Percentiles rank a stretch among this genome's conserved stretches.
Conservation (phyloP, 345 rosid species). For the Combretum micranthum region DNA sequence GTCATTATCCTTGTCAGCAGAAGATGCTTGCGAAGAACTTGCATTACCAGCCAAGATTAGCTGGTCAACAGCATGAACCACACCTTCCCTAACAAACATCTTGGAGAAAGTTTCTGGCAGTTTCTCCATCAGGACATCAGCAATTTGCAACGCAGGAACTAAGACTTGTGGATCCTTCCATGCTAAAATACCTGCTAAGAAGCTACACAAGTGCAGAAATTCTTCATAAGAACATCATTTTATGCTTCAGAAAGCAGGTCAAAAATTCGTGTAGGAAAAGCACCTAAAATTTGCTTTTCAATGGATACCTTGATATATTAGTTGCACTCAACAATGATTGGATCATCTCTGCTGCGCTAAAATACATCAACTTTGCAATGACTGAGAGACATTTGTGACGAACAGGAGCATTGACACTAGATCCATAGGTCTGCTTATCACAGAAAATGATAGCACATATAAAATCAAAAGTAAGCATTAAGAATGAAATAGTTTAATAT, state of each 20-base stretch:
- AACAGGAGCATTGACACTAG: conserved; percentile 87
- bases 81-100: conserved; percentile 95
- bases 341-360: conserved; percentile 85
- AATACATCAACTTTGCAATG: conserved; percentile 93
- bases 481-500: too few relatives aligned
- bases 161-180: conserved; percentile 99
- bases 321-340: conserved; percentile 74
- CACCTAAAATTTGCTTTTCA: background rate
- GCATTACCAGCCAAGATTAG: conserved; percentile 69
- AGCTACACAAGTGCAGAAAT: conserved; percentile 34
- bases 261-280: background rate
- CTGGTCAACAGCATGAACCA: conserved; percentile 97
- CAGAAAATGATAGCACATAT: conserved; percentile 9
- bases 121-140: conserved; percentile 97
- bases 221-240: background rate
- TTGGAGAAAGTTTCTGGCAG: conserved; percentile 95
- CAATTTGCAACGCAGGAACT: conserved; percentile 95
- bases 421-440: conserved; percentile 82
- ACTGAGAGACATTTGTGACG: conserved; percentile 97
- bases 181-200: conserved; percentile 96
- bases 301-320: conserved; percentile 81
- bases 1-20: conserved; percentile 76
- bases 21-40: conserved; percentile 35
- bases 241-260: background rate
- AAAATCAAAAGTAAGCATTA: conserved; percentile 5